Evolutionary conservation across 148 eudicot genomes (phyloP), one percentile per base, ranked within the genome.

Genomic region (Chenopodium album): DNA sequence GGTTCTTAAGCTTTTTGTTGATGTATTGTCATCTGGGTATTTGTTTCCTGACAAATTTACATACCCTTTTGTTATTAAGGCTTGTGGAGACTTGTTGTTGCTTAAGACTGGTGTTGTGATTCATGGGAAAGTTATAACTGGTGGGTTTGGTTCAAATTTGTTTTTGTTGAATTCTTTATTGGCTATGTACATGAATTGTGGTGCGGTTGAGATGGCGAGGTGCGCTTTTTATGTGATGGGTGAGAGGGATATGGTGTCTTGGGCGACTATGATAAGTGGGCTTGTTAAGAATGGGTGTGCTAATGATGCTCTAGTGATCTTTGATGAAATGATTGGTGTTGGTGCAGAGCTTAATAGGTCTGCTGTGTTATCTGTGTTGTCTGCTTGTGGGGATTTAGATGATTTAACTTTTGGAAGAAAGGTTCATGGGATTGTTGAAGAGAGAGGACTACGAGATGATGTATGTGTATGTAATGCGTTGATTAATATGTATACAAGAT

Each of bases 251-350:
- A 80, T 84, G 76, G 94, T 91, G 47, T 81, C 94, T 17, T 93
- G 94, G 94, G 90, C 90, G 19, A 87, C 89, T 50, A 85, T 92
- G 94, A 88, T 91, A 7, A 89, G 92, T 86, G 97, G 94, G 82
- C 87, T 78, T 82, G 82, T 68, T 64, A 80, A 81, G 54, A 90
- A 89, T 78, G 92, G 88, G 72, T 76, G 81, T 71, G 81, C 86
- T 16, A 75, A 84, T 22, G 91, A 90, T 48, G 87, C 93, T 50
- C 60, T 85, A 76, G 2, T 75, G 74, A 19, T 87, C 54, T 93
- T 89, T 47, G 76, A 82, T 52, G 73, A 81, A 71, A 90, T 93
- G 94, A 75, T 86, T 81, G 88, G 80, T 76, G 32, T 9, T 12
- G 89, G 89, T 46, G 83, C 75, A 34, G 88, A 84, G 82, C 54